Evolutionary conservation across 169 alveolate species (phyloP).

Genomic region (Plasmodium fragile): DNA sequence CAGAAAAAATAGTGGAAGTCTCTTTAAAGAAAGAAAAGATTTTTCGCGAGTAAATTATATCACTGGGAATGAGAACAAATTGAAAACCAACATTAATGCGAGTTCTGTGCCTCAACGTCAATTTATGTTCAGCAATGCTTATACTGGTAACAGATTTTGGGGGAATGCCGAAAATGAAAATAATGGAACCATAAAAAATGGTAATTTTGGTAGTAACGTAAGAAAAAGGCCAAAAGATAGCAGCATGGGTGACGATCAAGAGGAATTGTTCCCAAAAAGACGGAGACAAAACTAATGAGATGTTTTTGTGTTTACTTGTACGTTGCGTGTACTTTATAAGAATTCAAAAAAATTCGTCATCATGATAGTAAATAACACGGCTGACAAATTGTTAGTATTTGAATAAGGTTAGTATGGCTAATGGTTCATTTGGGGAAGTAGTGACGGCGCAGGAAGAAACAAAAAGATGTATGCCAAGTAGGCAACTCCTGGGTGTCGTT

Average conservation of each 20-base stretch:
- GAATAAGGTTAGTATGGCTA: not conserved
- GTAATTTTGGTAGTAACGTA: conserved; percentile 4
- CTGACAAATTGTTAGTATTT: not conserved
- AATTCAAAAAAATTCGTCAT: not conserved
- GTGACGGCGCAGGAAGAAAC: not conserved
- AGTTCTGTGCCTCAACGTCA: not conserved
- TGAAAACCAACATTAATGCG: conserved; percentile 1
- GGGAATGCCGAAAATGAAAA: not conserved
- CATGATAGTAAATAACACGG: not conserved
- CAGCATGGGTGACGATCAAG: not conserved
- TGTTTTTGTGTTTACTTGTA: not conserved
- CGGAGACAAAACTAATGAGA: conserved; percentile 1
- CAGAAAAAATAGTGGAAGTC: not conserved
- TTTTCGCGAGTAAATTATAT: not conserved
- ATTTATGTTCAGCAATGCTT: conserved; percentile 17
- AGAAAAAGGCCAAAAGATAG: conserved; percentile 30
- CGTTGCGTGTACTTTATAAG: not conserved
- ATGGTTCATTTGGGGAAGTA: not conserved
- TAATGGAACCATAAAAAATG: conserved; percentile 3
- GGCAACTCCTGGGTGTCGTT: not conserved
- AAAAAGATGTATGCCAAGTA: not conserved
- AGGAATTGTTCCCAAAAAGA: not conserved
- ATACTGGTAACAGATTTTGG: conserved; percentile 10
- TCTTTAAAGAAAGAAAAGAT: conserved; percentile 37
- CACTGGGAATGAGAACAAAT: not conserved